Percentiles rank a stretch among this genome's conserved stretches.
phyloP scores from a whole-genome alignment of 257 asterid genomes.

The Galeopsis tetrahit region DNA sequence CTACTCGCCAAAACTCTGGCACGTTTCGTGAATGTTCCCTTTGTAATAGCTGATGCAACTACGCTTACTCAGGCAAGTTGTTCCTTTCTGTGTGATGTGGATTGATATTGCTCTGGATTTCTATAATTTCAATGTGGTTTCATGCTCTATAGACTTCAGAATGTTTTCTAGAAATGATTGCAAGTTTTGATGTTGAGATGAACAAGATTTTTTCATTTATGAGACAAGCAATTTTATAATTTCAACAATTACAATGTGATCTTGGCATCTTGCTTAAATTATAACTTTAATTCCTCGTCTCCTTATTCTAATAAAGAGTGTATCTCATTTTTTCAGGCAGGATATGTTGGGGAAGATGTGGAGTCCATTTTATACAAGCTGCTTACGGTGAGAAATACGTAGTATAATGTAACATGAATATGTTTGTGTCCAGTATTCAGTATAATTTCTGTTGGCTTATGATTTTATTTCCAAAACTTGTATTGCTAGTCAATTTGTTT shows the following conservation, averaged over 20 bases:
- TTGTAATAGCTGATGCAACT: slow-evolving; percentile 98
- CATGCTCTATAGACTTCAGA: not conserved
- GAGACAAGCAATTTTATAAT: slow-evolving; percentile 6
- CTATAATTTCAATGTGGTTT: not conserved
- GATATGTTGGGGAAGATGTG: slow-evolving; percentile 99
- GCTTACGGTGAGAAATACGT: slow-evolving; percentile 58
- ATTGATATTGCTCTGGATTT: slow-evolving; percentile 3
- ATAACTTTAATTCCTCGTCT: slow-evolving; percentile 20
- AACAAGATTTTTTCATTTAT: slow-evolving; percentile 10
- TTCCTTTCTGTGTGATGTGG: slow-evolving; percentile 27
- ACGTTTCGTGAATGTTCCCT: slow-evolving; percentile 94
- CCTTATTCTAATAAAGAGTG: slow-evolving; percentile 12
- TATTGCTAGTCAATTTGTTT: slow-evolving; percentile 6
- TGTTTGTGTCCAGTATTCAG: slow-evolving; percentile 1
- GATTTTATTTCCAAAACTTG: not conserved
- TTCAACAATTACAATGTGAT: slow-evolving; percentile 17
- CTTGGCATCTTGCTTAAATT: slow-evolving; percentile 6
- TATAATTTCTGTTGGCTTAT: slow-evolving; percentile 9
- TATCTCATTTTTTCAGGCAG: slow-evolving; percentile 71
- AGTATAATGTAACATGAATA: slow-evolving; percentile 8
- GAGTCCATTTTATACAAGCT: slow-evolving; percentile 98
- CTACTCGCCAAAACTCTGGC: slow-evolving; percentile 99
- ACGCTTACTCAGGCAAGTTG: slow-evolving; percentile 93
- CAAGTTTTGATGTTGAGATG: slow-evolving; percentile 2
- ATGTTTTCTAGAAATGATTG: slow-evolving; percentile 1